Percentiles rank a stretch among this genome's conserved stretches.
phyloP scores from a whole-genome alignment of 176 grass and related monocot species.

The Musa schizocarpa region DNA sequence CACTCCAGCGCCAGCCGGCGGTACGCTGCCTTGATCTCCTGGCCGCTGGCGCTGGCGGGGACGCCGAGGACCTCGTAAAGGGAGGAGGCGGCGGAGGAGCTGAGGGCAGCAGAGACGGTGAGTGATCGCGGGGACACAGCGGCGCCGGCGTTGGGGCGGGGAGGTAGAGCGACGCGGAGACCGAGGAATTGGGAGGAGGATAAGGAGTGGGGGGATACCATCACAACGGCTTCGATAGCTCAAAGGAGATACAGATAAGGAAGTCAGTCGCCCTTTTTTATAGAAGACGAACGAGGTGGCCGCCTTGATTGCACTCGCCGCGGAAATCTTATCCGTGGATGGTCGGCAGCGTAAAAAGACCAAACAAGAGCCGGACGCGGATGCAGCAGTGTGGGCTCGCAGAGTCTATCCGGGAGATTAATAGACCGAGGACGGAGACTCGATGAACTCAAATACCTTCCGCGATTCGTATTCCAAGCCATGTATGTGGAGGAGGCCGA shows the following conservation, averaged over 20 bases:
- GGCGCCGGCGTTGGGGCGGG: not conserved
- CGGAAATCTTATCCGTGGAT: not conserved
- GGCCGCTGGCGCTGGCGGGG: slow-evolving; percentile 16
- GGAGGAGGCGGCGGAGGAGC: not conserved
- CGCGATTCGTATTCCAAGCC: not conserved
- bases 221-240: not conserved
- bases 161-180: not conserved
- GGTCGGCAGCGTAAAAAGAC: not conserved
- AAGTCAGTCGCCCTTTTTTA: not conserved
- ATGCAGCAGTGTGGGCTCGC: not conserved
- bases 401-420: too few relatives aligned
- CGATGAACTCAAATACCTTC: not conserved
- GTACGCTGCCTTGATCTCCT: slow-evolving; percentile 68
- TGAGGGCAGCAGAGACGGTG: not conserved
- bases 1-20: slow-evolving; percentile 40
- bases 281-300: not conserved
- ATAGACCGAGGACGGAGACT: not conserved
- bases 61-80: slow-evolving; percentile 69
- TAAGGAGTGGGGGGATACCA: not conserved
- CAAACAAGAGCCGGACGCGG: not conserved
- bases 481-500: not conserved
- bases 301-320: not conserved
- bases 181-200: not conserved
- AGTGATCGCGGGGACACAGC: not conserved
- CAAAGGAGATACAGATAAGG: not conserved